Base-by-base conservation (phyloP, 164 flowering plant genomes). In the Vitis amurensis region DNA sequence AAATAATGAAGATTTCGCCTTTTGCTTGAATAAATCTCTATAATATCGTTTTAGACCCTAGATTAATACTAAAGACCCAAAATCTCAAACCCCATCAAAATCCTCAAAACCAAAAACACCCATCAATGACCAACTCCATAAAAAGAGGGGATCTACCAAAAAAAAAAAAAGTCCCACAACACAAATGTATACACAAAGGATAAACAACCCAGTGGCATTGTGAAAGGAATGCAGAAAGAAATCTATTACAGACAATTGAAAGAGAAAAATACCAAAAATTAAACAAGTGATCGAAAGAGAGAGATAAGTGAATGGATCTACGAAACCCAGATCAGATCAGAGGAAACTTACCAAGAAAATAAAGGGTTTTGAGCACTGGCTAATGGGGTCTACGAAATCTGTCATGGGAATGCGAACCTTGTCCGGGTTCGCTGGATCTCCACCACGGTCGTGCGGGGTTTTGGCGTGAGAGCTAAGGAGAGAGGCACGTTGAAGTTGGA, bases 351-450 rank as follows among this genome's bases (percentile, higher is more conserved):
- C 58, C 9, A 16, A 62, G n/a, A 68, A 56, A 29, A 0, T 4
- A 31, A 12, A 23, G 13, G 4, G 52, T 23, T n/a, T 49, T 13
- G 56, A 6, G 44, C 44, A 37, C 13, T 16, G 27, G 27, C 19
- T 23, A 3, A 3, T 11, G 10, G 31, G 6, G 61, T 0, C 8
- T 55, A 55, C 9, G 19, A 12, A 44, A 16, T 15, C 30, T 37
- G 11, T 47, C 47, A 15, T 47, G 29, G 44, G 30, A 61, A 53
- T 67, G 57, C 61, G 17, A 61, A 55, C 62, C 49, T 50, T 27
- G 11, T 44, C 12, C 44, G 58, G 67, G 68, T 63, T 64, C 55
- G 55, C 62, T 49, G 73, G 62, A 70, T 70, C 73, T 63, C 61
- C 52, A 8, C 4, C 66, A 11, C 14, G 51, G 69, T 8, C 2